Conservation (phyloP, 139 green algal genomes). For the Picochlorum sp. region DNA sequence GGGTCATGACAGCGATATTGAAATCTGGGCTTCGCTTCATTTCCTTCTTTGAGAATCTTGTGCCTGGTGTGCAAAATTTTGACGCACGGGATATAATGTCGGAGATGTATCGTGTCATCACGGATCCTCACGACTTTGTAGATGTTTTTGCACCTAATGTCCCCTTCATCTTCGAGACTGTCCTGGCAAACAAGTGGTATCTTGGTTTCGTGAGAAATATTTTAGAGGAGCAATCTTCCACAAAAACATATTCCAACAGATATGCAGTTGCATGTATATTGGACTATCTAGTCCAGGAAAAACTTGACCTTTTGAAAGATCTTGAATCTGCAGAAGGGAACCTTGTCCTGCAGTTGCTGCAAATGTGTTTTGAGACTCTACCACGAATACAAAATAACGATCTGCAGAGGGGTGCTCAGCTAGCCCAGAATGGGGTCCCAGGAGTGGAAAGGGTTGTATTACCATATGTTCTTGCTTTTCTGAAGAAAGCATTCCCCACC, state of each 20-base stretch:
- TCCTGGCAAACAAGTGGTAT: constrained; percentile 39
- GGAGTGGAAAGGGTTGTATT: constrained; percentile 19
- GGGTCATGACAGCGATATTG: constrained; percentile 23
- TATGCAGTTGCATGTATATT: constrained; percentile 22
- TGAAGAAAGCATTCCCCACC: neutral
- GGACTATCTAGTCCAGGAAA: constrained; percentile 14
- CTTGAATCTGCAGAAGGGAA: constrained; percentile 30
- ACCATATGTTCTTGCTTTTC: constrained; percentile 19
- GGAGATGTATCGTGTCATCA: constrained; percentile 70
- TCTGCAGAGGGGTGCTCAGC: constrained; percentile 3
- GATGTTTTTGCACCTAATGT: constrained; percentile 71
- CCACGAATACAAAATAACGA: constrained; percentile 26
- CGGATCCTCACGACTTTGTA: constrained; percentile 71
- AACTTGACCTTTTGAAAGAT: constrained; percentile 49
- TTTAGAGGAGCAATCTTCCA: constrained; percentile 14
- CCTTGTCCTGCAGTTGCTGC: constrained; percentile 20
- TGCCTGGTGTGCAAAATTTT: constrained; percentile 5
- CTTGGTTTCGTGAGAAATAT: constrained; percentile 36
- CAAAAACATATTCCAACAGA: constrained; percentile 17
- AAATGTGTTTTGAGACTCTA: constrained; percentile 27
- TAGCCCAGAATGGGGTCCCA: constrained; percentile 16
- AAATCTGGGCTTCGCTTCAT: constrained; percentile 10
- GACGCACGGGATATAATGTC: constrained; percentile 69
- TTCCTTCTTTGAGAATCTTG: constrained; percentile 3
- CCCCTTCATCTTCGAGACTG: constrained; percentile 39